Base-by-base conservation (phyloP, 495 filamentous ascomycete genomes). In the Tuber calosporum region DNA sequence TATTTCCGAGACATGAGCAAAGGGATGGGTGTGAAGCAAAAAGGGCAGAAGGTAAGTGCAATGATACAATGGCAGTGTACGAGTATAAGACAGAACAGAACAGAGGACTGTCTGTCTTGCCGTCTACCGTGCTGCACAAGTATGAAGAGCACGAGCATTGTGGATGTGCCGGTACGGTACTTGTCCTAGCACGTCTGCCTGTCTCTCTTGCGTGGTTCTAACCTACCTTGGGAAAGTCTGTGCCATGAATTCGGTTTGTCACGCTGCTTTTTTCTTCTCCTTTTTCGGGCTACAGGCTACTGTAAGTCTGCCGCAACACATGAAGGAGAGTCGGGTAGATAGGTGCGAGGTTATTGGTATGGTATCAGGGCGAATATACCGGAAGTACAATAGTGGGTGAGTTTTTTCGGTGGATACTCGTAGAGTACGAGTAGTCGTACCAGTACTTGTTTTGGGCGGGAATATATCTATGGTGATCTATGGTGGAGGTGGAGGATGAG, bases 241-340 rank as follows among this genome's bases (percentile, higher is more conserved):
- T 45, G 66, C 71, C 37, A 74, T 71, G 39, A 40, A 45, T 36
- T 67, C 36, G 69, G 72, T 75, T 77, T 77, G 76, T 76, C 72
- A 73, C 66, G 70, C 72, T 73, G 45, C 67, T 58, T 40, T 53
- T 71, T 42, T 36, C 53, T 62, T 13, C 53, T 30, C 15, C n/a
- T 62, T 30, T 30, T 17, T 62, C 53, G n/a, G 53, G 53, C 9
- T n/a, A 30, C 53, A 30, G 26, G 11, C 53, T 30, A n/a, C n/a
- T n/a, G n/a, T n/a, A 30, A 30, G 11, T 30, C 9, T 62, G 53
- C 53, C 3, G 13, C 3, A 30, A 17, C 2, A 2, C 53, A 62
- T 3, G 53, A 30, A n/a, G 53, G 15, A 62, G 53, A 62, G 53
- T n/a, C n/a, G n/a, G n/a, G n/a, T 15, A 17, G 11, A 8, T 11